Evolutionary conservation across 2,329 filamentous ascomycete species (phyloP), one percentile per base, ranked within the genome.

Genomic region (Nigrograna mackinnonii): DNA sequence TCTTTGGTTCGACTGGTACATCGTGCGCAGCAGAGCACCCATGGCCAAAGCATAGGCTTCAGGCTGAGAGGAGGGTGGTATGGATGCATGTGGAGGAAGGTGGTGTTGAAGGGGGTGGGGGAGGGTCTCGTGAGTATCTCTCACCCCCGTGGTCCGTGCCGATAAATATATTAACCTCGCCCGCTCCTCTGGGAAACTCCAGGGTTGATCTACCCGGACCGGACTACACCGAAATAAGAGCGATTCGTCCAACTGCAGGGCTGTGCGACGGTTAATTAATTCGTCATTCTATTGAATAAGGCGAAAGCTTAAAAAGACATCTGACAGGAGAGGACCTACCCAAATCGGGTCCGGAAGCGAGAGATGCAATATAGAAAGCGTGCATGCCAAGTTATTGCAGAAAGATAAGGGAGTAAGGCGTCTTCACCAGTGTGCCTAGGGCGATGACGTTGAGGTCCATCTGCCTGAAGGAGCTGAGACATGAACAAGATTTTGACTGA

Each of bases 81-180:
- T 39, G 22, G 17, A 31, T 32, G 41, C 43, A 45, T 38, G 34
- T 40, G 30, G 38, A 50, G 41, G 43, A 46, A 46, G 43, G 38
- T 44, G 41, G 35, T 49, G 43, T 41, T 47, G 42, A 36, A 34
- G 37, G 39, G 39, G 44, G 44, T 44, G 50, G 44, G 51, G 38
- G 24, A 39, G 43, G 49, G 42, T 50, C 51, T 49, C 44, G 51
- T 53, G 49, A 49, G 44, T 14, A 30, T 43, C 18, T 32, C 35
- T 39, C 26, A 20, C 31, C 35, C 26, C 24, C 26, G 31, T 32
- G 42, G 54, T 45, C 52, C 44, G 52, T 56, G 55, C 55, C 31
- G 39, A 36, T 9, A 16, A 19, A 46, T 54, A 57, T 56, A 58
- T 60, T 60, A 58, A 49, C 46, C 54, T 38, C 21, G 39, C 49